Conservation (phyloP, 495 filamentous ascomycete species). For the Podospora pseudopauciseta region DNA sequence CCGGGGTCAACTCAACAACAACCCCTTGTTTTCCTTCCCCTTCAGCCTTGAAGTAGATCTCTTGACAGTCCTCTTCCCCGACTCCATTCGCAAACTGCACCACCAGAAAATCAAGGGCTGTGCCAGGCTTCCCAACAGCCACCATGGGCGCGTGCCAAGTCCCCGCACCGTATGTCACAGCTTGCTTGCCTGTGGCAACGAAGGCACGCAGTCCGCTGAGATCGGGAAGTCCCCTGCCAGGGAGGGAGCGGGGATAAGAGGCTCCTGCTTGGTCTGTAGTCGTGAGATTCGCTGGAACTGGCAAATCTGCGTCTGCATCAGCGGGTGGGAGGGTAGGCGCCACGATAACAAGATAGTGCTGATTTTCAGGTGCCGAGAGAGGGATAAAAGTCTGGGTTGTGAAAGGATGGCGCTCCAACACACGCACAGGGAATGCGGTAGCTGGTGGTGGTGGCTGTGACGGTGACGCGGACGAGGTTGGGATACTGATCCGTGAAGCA, state of each 20-base stretch:
- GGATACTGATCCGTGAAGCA: slow-evolving; percentile 54
- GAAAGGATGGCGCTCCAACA: slow-evolving; percentile 91
- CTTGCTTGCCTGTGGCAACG: slow-evolving; percentile 72
- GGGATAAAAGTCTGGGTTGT: slow-evolving; percentile 93
- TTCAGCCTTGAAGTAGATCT: slow-evolving; percentile 46
- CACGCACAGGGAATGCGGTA: slow-evolving; percentile 59
- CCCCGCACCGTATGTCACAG: slow-evolving; percentile 84
- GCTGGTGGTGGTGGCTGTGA: not conserved
- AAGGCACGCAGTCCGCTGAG: slow-evolving; percentile 68
- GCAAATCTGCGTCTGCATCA: slow-evolving; percentile 38
- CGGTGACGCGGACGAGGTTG: slow-evolving; percentile 39
- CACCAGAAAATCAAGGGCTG: slow-evolving; percentile 75
- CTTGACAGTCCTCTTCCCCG: slow-evolving; percentile 83
- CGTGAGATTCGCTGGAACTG: slow-evolving; percentile 22
- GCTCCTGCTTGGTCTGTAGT: not conserved
- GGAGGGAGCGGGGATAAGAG: slow-evolving; percentile 24
- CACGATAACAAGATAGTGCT: slow-evolving; percentile 81
- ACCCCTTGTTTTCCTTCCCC: slow-evolving; percentile 24
- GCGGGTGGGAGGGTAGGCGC: slow-evolving; percentile 62
- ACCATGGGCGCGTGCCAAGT: slow-evolving; percentile 99
- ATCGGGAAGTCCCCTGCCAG: slow-evolving; percentile 69
- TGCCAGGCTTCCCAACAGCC: slow-evolving; percentile 62
- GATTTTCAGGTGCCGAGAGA: slow-evolving; percentile 51
- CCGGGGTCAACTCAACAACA: slow-evolving; percentile 11
- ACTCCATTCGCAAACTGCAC: slow-evolving; percentile 86